Base-by-base conservation (phyloP, 2,329 filamentous ascomycete species). In the Pezicula carpinea region DNA sequence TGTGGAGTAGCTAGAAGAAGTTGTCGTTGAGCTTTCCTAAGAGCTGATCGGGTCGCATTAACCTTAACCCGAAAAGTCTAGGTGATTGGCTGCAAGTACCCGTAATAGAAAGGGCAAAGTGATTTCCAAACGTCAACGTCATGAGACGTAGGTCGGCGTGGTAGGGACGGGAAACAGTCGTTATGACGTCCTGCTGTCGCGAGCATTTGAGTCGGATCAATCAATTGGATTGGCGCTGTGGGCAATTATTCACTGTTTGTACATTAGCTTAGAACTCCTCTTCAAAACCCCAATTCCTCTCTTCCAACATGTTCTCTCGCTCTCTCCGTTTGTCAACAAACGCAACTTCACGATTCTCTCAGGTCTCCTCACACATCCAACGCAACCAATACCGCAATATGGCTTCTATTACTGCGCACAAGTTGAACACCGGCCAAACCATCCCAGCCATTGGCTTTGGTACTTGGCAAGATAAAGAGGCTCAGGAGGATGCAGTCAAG, bases 401-500 rank as follows among this genome's bases (percentile, higher is more conserved):
- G 47, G 50, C 55, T 14, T 48, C 51, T 6, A 34, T 42, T 10
- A 61, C 60, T 33, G 55, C 57, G 17, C 67, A 64, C 44, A 70
- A 67, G 52, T 62, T 72, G 32, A 71, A 70, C 53, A 70, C 67
- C 31, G 69, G 67, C 38, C 61, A 66, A 32, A 54, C 61, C 21
- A 71, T 72, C 51, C 69, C 69, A 10, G 66, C 67, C 22, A 54
- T 72, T 38, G 69, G 69, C 31, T 60, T 71, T 18, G 69, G 69
- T 7, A 71, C 68, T 21, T 71, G 68, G 67, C 58, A 58, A 41
- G 56, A 70, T 47, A 69, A 75, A 51, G 73, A 75, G 29, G 70
- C 72, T 45, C 61, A 69, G 17, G 56, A 59, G 14, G 48, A 48
- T 10, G 73, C 73, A 15, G 73, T 78, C 7, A 64, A 69, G 15